phyloP scores from a whole-genome alignment of 208 protist species.

The Entamoeba moshkovskii region DNA sequence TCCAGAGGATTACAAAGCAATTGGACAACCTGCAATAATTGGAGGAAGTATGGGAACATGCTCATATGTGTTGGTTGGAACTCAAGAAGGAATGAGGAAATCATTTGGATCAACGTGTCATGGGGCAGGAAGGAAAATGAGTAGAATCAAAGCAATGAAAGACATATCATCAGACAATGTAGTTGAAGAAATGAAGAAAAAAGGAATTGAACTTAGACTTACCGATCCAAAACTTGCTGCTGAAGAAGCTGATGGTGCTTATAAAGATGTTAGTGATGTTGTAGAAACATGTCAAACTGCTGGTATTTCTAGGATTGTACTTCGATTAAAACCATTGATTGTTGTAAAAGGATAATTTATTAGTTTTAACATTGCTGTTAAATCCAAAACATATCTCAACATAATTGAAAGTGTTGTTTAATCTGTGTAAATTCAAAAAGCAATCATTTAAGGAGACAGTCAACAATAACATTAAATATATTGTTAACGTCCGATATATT shows the following conservation, averaged over 20 bases:
- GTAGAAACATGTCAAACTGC: slow-evolving; percentile 51
- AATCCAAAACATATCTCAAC: background rate
- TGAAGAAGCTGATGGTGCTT: slow-evolving; percentile 47
- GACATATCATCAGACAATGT: slow-evolving; percentile 30
- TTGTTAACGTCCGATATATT: background rate
- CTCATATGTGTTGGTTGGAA: slow-evolving; percentile 61
- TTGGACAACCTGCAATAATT: slow-evolving; percentile 65
- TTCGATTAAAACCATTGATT: slow-evolving; percentile 53
- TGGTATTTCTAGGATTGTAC: slow-evolving; percentile 53
- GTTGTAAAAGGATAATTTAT: slow-evolving; percentile 68
- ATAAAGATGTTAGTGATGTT: slow-evolving; percentile 32
- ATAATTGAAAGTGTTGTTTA: background rate
- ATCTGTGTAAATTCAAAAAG: no score
- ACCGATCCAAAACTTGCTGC: slow-evolving; percentile 57
- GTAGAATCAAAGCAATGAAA: slow-evolving; percentile 36
- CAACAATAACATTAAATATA: background rate
- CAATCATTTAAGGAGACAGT: background rate
- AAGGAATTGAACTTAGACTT: slow-evolving; percentile 54
- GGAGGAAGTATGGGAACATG: slow-evolving; percentile 69
- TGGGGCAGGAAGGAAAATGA: slow-evolving; percentile 53
- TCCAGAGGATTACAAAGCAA: slow-evolving; percentile 55
- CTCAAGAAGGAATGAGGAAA: slow-evolving; percentile 39
- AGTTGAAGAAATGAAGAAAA: slow-evolving; percentile 37
- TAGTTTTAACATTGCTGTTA: background rate
- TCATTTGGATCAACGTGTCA: slow-evolving; percentile 46